phyloP scores from a whole-genome alignment of 768 basidiomycete genomes.

The Rossbeevera mucosa region DNA sequence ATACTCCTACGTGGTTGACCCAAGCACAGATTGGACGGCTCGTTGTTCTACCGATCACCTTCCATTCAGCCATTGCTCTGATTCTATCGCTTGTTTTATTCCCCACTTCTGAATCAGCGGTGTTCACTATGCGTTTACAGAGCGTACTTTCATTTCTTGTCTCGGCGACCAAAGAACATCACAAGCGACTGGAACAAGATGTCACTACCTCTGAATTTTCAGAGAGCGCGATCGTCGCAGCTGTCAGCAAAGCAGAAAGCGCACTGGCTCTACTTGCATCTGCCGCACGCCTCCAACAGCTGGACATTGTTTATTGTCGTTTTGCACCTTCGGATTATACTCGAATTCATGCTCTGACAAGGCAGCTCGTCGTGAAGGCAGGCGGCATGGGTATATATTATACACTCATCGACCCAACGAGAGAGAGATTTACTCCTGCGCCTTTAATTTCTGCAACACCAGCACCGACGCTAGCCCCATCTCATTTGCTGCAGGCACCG shows the following conservation, averaged over 20 bases:
- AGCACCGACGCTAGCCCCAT: slow-evolving; percentile 33
- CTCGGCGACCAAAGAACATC: slow-evolving; percentile 43
- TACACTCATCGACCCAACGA: slow-evolving; percentile 54
- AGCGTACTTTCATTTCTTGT: slow-evolving; percentile 46
- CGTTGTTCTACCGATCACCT: slow-evolving; percentile 52
- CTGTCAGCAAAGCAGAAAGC: slow-evolving; percentile 39
- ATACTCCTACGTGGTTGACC: neutral
- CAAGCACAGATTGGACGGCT: slow-evolving; percentile 41
- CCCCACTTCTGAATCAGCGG: slow-evolving; percentile 56
- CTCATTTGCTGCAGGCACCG: slow-evolving; percentile 32
- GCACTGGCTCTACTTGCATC: slow-evolving; percentile 50
- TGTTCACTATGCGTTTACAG: slow-evolving; percentile 50
- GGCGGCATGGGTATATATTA: slow-evolving; percentile 64
- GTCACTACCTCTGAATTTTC: slow-evolving; percentile 35
- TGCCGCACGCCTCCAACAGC: slow-evolving; percentile 46
- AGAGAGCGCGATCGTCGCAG: slow-evolving; percentile 29
- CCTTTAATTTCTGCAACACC: slow-evolving; percentile 34
- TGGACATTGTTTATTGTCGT: slow-evolving; percentile 57
- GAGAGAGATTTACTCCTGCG: slow-evolving; percentile 53
- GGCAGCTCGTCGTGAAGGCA: slow-evolving; percentile 52
- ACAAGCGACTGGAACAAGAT: slow-evolving; percentile 39
- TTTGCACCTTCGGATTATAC: slow-evolving; percentile 56
- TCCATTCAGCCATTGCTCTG: slow-evolving; percentile 58
- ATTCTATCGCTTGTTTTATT: slow-evolving; percentile 51
- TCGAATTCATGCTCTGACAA: slow-evolving; percentile 44